Conservation (phyloP, 2,329 filamentous ascomycete genomes). For the Diaporthe sp. region DNA sequence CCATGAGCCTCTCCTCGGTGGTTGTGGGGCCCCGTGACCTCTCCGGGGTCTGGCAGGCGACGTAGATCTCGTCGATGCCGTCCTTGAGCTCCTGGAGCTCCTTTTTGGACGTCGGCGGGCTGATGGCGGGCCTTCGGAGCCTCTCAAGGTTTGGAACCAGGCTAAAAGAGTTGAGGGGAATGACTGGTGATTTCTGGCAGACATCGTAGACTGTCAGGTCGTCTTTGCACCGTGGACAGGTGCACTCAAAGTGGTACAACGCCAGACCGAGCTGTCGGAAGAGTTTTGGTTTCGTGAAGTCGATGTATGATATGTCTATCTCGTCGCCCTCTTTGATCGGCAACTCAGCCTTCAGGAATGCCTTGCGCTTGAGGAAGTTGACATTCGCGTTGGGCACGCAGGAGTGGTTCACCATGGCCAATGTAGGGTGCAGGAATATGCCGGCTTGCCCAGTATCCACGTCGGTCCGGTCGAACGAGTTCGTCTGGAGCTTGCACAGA, state of each 20-base stretch:
- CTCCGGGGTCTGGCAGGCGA: conserved; percentile 39
- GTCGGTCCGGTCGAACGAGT: conserved; percentile 69
- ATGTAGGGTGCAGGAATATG: conserved; percentile 64
- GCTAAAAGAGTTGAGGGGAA: conserved; percentile 57
- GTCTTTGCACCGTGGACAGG: conserved; percentile 59
- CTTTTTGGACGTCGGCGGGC: conserved; percentile 40
- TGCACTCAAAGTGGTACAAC: conserved; percentile 64
- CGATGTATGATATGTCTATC: conserved; percentile 71
- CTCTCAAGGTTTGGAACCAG: conserved; percentile 52
- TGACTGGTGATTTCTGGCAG: conserved; percentile 52
- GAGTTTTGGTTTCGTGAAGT: conserved; percentile 57
- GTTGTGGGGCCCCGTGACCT: conserved; percentile 31
- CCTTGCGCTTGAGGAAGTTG: conserved; percentile 62
- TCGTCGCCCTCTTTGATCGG: conserved; percentile 64
- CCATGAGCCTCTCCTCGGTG: conserved; percentile 27
- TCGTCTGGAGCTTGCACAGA: conserved; percentile 71
- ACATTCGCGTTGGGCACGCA: conserved; percentile 70
- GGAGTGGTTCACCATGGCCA: conserved; percentile 72
- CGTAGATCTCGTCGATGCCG: conserved; percentile 45
- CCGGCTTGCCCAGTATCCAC: conserved; percentile 62
- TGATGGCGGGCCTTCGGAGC: conserved; percentile 45
- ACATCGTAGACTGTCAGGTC: conserved; percentile 66
- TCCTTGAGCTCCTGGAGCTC: conserved; percentile 41
- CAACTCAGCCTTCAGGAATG: conserved; percentile 60
- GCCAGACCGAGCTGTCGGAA: conserved; percentile 55